Evolutionary conservation across 2,329 filamentous ascomycete species (phyloP), one percentile per base, ranked within the genome.

Genomic region (Lasiodiplodia sp.): DNA sequence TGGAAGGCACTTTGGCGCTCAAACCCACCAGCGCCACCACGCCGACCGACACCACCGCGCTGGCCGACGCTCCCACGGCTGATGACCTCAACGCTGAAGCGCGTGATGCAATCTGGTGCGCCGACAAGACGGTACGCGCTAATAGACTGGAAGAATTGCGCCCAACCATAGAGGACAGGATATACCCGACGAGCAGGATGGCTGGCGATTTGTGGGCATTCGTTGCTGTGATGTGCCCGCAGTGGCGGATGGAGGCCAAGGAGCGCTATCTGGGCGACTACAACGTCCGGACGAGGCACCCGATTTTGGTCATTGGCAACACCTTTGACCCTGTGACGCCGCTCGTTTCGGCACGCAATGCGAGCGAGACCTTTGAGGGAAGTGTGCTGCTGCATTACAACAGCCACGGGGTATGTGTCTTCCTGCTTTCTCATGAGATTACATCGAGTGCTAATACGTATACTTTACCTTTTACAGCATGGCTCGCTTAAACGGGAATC

Each of bases 381-480:
- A 83, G 80, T 18, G 75, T 73, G 2, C 75, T 86, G 5, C 74
- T 87, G 4, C 74, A 81, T 28, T 82, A 83, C 69, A 80, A 86
- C 68, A 71, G 70, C n/a, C 72, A 73, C 2, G 77, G 78, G 0
- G 71, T 72, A 62, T 69, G 69, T 68, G 16, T 5, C 3, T 34
- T 34, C 31, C 31, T 4, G 18, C 31, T 8, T 31, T 6, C 34
- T 23, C 51, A 21, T 21, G 16, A 3, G 8, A 6, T 34, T 34
- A 34, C 31, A 34, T 34, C 31, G 31, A 34, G 31, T 11, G 44
- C 44, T 63, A n/a, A 63, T 44, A 6, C 7, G 12, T 40, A 7
- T 44, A 12, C 16, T 25, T 28, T 7, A 6, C 28, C 28, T 28
- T 25, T 8, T 40, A 47, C 49, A 65, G 62, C 73, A 75, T 64